Evolutionary conservation across 345 rosid species (phyloP), one percentile per base, ranked within the genome.

Genomic region (Populus simonii): DNA sequence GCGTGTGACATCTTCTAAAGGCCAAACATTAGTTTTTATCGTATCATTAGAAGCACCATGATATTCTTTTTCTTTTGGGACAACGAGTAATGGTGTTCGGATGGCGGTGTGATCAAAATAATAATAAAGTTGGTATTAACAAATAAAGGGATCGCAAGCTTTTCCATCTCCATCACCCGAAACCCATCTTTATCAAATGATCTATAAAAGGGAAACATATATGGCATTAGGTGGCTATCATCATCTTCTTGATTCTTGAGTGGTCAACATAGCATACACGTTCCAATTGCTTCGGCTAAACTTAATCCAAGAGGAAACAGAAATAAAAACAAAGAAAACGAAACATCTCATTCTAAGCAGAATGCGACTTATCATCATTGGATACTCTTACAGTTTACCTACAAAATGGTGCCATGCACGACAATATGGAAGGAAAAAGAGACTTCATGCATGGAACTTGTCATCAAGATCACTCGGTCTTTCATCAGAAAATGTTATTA

Each of bases 91-190:
- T 38, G 8, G 1, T 38, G 41, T 38, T 7, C 0, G 41, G 2
- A 2, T 38, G 41, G 1, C 9, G 7, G 1, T 38, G 1, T 38
- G 9, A 39, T 41, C 2, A 2, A 4, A 33, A 33, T 9, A 41
- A 41, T 41, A 41, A 41, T 41, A 41, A 7, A 29, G 59, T 39
- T 11, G 38, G 39, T 41, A 20, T 25, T 8, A 22, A 22, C 8
- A 68, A 38, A 68, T 68, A 5, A 9, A 17, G 39, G 36, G 7
- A 29, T 33, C 22, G 41, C 39, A 53, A 17, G 41, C 65, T 59
- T 59, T 55, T 22, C 22, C 29, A 51, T 75, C 72, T 20, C 36
- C n/a, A 66, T 66, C 66, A 75, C 78, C 78, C 66, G 66, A 75
- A 72, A 51, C 18, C 78, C 11, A 66, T 67, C 78, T 66, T 66